These are phyloP conservation scores for Vicia faba DNA, from an alignment of 306 rosid genomes.

Conservation along the genomic window DNA sequence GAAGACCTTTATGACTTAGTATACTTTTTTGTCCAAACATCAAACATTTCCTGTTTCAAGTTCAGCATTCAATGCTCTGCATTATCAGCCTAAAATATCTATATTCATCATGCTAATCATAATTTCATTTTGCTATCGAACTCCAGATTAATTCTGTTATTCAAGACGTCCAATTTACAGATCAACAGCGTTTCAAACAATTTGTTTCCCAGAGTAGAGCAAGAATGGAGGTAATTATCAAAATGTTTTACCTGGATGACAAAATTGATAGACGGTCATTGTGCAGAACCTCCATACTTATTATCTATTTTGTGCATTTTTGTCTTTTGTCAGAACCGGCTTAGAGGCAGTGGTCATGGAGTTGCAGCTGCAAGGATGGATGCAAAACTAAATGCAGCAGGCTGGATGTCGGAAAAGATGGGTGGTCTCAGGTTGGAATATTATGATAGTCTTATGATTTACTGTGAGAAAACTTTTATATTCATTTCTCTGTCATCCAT, in stretches of 20 bases:
- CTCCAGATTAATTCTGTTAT: conserved; percentile 76
- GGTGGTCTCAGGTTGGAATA: conserved; percentile 88
- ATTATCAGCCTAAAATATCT: conserved; percentile 4
- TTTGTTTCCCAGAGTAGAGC: conserved; percentile 96
- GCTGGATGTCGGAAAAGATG: conserved; percentile 97
- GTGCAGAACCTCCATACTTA: conserved; percentile 19
- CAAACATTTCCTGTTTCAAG: conserved; percentile 15
- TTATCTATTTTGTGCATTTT: conserved; percentile 23
- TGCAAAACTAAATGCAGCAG: conserved; percentile 86
- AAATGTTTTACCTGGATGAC: conserved; percentile 1
- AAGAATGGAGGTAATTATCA: conserved; percentile 84
- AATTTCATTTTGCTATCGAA: conserved; percentile 37
- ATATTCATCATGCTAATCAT: conserved; percentile 27
- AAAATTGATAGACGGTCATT: conserved; percentile 26
- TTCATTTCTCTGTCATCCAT: conserved; percentile 23
- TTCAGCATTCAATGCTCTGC: conserved; percentile 11
- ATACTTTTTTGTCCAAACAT: conserved; percentile 29
- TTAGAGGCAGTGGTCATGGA: conserved; percentile 98
- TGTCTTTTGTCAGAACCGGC: conserved; percentile 67
- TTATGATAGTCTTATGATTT: conserved; percentile 33
- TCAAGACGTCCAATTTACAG: conserved; percentile 95
- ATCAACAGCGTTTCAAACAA: conserved; percentile 95
- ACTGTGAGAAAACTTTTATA: conserved; percentile 19
- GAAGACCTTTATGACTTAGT: conserved; percentile 94
- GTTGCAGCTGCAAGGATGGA: conserved; percentile 98